Conservation (phyloP, 2,329 filamentous ascomycete genomes). For the Botrytis sinoallii region DNA sequence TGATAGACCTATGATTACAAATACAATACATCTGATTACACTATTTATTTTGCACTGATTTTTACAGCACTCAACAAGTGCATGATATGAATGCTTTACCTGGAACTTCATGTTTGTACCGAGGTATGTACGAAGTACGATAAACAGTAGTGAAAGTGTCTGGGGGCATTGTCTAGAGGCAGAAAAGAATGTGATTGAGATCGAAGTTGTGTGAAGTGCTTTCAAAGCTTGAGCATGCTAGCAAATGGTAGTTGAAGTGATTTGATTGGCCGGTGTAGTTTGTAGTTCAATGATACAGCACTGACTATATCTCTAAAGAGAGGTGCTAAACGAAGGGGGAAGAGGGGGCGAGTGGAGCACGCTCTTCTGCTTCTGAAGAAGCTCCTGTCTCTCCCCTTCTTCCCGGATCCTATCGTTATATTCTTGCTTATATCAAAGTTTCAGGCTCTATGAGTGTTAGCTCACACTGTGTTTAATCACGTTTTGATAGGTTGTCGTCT, state of each 20-base stretch:
- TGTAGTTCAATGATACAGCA: background rate
- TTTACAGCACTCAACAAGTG: background rate
- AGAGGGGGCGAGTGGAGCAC: background rate
- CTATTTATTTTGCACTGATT: background rate
- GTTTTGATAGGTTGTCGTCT: background rate
- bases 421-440: background rate
- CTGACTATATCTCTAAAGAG: background rate
- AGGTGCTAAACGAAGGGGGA: background rate
- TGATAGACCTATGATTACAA: slow-evolving; percentile 35
- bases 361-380: background rate
- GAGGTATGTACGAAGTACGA: background rate
- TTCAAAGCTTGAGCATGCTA: background rate
- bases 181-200: background rate
- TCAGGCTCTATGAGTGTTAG: background rate
- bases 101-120: background rate
- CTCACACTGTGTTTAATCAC: background rate
- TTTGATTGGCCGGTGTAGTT: background rate
- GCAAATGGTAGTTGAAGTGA: background rate
- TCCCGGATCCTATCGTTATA: background rate
- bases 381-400: background rate
- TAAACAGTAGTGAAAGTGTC: background rate
- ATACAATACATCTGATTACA: slow-evolving; percentile 22
- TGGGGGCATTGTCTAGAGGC: background rate
- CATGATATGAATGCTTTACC: background rate
- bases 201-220: background rate